Conservation (phyloP, 2,329 filamentous ascomycete species). For the Pleomassaria siparia region DNA sequence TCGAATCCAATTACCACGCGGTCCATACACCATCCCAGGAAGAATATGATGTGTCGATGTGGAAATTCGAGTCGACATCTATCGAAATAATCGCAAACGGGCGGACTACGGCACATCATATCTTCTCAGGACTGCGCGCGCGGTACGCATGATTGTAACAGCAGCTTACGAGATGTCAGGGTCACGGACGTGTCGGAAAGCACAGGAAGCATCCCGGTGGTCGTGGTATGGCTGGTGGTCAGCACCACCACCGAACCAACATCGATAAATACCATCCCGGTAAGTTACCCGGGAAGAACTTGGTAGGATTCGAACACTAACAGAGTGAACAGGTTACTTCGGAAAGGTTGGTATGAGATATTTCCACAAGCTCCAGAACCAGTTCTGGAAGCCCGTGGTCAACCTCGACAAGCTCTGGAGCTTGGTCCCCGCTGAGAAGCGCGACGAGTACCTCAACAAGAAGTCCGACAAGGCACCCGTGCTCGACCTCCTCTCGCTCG, state of each 20-base stretch:
- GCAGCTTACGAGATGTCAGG: no score
- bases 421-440: slow-evolving; percentile 88
- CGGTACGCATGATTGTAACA: no score
- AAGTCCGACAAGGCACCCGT: slow-evolving; percentile 94
- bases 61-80: no score
- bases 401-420: slow-evolving; percentile 99
- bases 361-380: slow-evolving; percentile 90
- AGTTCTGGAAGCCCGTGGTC: slow-evolving; percentile 98
- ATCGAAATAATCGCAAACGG: no score
- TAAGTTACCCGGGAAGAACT: slow-evolving; percentile 98
- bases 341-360: slow-evolving; percentile 64
- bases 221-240: slow-evolving; percentile 88
- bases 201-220: slow-evolving; percentile 85
- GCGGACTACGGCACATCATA: no score
- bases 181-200: slow-evolving; percentile 98
- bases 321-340: no score
- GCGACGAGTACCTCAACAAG: slow-evolving; percentile 84
- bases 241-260: slow-evolving; percentile 97
- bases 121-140: no score
- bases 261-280: slow-evolving; percentile 91
- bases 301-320: no score
- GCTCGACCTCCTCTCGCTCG: slow-evolving; percentile 94
- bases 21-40: no score
- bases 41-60: no score
- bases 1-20: no score